Conservation (phyloP, 257 asterid genomes). For the Rhazya stricta region DNA sequence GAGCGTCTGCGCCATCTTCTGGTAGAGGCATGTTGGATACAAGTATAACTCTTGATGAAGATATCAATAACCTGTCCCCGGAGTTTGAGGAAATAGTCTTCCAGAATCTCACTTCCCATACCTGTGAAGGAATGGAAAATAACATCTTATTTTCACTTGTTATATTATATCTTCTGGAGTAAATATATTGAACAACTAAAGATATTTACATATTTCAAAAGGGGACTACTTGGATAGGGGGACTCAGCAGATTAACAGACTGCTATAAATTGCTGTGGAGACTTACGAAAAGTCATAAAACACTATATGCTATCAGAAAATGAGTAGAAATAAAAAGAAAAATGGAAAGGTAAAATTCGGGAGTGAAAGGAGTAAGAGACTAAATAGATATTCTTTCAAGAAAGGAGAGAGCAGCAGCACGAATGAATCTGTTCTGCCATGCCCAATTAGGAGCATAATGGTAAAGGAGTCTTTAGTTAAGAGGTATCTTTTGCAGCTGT, state of each 20-base stretch:
- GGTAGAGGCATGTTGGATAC: background rate
- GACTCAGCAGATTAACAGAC: background rate
- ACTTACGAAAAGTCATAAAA: background rate
- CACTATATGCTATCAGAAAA: too few relatives aligned
- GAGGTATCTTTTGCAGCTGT: background rate
- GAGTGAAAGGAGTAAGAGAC: background rate
- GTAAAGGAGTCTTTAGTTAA: background rate
- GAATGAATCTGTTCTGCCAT: background rate
- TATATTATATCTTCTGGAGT: background rate
- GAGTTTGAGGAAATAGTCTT: background rate
- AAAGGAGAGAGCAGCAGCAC: background rate
- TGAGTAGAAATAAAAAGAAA: too few relatives aligned
- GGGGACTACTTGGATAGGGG: too few relatives aligned
- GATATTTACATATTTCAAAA: background rate
- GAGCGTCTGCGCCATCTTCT: background rate
- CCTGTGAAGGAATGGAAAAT: conserved; percentile 2
- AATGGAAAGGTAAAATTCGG: background rate
- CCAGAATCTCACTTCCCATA: conserved; percentile 14
- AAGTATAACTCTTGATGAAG: conserved; percentile 12
- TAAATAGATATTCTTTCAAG: background rate
- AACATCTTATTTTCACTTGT: background rate
- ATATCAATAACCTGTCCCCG: background rate
- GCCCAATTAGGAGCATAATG: background rate
- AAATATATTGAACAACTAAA: background rate
- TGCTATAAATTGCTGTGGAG: too few relatives aligned